Evolutionary conservation across 2,329 filamentous ascomycete genomes (phyloP), one percentile per base, ranked within the genome.

Genomic region (Ophioceras dolichostomum): DNA sequence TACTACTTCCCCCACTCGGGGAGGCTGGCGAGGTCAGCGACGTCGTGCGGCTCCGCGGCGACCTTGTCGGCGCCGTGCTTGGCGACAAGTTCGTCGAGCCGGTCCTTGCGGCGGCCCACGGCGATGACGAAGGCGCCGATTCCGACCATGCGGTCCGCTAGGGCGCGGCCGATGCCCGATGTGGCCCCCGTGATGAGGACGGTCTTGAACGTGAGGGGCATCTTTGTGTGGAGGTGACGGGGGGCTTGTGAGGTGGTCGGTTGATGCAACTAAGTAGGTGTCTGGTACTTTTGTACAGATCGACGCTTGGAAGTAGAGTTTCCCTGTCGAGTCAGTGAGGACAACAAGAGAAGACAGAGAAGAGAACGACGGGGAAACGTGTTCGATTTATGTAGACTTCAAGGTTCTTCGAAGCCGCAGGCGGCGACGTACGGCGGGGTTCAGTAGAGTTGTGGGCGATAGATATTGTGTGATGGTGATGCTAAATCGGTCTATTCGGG

Each of bases 101-200:
- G 58, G 10, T 69, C 61, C 43, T 64, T 46, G 26, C 68, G 60
- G 13, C 69, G 59, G 16, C 72, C 73, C 5, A 73, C 67, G 6
- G 61, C 68, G 24, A 73, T 68, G 22, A 77, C 68, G 43, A 67
- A 66, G 36, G 65, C 55, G 33, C 65, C 68, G 38, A 61, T 54
- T 6, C 58, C 46, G 29, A 75, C 43, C 39, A 58, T 47, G 35
- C 50, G 51, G 40, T 56, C 52, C 14, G 67, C 61, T 38, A 74
- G 55, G 3, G 61, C 65, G 30, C 48, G 50, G 37, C 70, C 70
- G 39, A 75, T 75, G 32, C 70, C 70, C 2, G 66, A 60, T 0
- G 70, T 73, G 12, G 68, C 68, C 12, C 70, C 69, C 24, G 76
- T 56, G 33, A 77, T 47, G 39, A 77, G 65, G 21, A 73, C 59